These are phyloP conservation scores for Singerocomus inundabilis DNA, from an alignment of 1,284 basidiomycete species.

Conservation along the genomic window DNA sequence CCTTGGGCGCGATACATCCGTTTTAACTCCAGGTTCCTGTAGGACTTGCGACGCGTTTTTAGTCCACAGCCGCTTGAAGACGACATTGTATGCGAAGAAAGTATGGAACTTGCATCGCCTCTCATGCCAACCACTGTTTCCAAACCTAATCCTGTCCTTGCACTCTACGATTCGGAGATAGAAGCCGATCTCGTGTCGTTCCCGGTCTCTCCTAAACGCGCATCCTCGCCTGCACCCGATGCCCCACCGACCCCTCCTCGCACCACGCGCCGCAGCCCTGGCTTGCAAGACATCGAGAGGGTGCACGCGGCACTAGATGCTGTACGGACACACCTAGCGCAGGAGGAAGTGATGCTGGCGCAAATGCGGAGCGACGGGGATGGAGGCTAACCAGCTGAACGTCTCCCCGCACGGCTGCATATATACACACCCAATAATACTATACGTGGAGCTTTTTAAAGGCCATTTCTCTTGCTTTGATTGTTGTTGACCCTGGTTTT, in stretches of 20 bases:
- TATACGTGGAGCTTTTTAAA: no score
- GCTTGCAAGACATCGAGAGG: slow-evolving; percentile 14
- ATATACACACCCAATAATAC: no score
- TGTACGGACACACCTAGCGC: slow-evolving; percentile 16
- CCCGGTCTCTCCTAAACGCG: slow-evolving; percentile 23
- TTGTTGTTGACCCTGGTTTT: no score
- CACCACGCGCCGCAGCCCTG: slow-evolving; percentile 4
- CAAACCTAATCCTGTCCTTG: not conserved
- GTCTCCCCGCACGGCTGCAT: no score
- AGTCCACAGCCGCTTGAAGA: slow-evolving; percentile 21
- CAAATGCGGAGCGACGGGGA: not conserved
- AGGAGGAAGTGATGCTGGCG: slow-evolving; percentile 26
- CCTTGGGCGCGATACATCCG: not conserved
- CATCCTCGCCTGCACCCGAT: slow-evolving; percentile 15
- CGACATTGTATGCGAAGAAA: slow-evolving; percentile 40
- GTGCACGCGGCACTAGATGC: slow-evolving; percentile 21
- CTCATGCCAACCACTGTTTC: slow-evolving; percentile 39
- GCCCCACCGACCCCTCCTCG: not conserved
- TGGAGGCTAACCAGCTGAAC: not conserved
- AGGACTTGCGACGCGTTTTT: slow-evolving; percentile 18
- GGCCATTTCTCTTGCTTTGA: no score
- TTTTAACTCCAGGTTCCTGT: not conserved
- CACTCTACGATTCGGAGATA: slow-evolving; percentile 1
- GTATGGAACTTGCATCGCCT: slow-evolving; percentile 61
- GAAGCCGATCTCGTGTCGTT: slow-evolving; percentile 23